A percentile compares a stretch with the other conserved stretches of the same genome.
These are phyloP conservation scores for Guadua angustifolia DNA, from an alignment of 176 grass and related monocot species.

Conservation along the genomic window DNA sequence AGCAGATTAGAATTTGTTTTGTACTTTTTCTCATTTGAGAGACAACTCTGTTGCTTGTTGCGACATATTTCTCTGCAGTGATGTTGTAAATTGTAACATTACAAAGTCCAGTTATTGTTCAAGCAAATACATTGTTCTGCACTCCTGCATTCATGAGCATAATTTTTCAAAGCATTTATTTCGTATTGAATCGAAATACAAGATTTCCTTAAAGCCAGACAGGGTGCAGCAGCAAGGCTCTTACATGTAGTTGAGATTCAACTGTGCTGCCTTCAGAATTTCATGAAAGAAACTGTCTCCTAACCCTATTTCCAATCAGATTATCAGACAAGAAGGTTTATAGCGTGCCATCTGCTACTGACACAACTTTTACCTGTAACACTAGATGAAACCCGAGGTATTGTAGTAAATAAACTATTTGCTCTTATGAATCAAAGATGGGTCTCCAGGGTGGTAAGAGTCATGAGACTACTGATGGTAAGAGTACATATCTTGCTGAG, in stretches of 20 bases:
- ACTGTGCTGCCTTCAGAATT: slow-evolving; percentile 30
- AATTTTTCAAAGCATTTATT: background rate
- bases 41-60: slow-evolving; percentile 13
- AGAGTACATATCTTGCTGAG: slow-evolving; percentile 30
- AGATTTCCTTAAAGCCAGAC: background rate
- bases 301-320: background rate
- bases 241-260: background rate
- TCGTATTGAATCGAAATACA: slow-evolving; percentile 35
- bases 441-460: background rate
- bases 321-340: background rate
- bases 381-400: slow-evolving; percentile 23
- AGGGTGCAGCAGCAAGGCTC: background rate
- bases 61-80: background rate
- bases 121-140: slow-evolving; percentile 16
- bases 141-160: slow-evolving; percentile 3
- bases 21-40: slow-evolving; percentile 6
- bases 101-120: background rate
- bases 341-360: slow-evolving; percentile 5
- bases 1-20: background rate
- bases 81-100: slow-evolving; percentile 25
- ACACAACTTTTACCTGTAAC: background rate
- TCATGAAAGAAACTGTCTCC: background rate
- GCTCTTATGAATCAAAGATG: slow-evolving; percentile 1
- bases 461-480: slow-evolving; percentile 21
- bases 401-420: slow-evolving; percentile 30